phyloP scores from a whole-genome alignment of 305 asterid species.

The Vinca major region DNA sequence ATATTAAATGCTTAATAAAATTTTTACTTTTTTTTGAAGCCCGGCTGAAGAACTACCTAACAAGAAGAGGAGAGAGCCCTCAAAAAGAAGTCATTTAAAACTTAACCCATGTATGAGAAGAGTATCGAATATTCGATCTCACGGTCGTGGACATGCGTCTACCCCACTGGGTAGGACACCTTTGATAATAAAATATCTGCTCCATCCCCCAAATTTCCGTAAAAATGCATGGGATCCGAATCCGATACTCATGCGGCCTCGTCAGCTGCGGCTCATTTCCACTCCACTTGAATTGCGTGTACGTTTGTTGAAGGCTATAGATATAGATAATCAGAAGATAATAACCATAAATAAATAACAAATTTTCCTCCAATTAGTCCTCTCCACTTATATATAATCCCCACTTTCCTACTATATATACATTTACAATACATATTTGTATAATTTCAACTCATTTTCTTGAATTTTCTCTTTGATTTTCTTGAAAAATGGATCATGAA shows the following conservation, averaged over 20 bases:
- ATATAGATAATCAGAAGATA: neutral
- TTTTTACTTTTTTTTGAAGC: no score
- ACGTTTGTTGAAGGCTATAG: neutral
- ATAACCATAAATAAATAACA: neutral
- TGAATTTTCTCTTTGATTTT: neutral
- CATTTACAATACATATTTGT: no score
- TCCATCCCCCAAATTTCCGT: no score
- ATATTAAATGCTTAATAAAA: no score
- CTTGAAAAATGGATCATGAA: slow-evolving; percentile 18
- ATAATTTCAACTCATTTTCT: neutral
- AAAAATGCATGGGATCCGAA: neutral
- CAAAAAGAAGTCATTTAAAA: no score
- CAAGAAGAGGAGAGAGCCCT: no score
- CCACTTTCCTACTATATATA: neutral
- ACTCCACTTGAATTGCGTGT: slow-evolving; percentile 10
- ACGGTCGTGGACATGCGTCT: no score
- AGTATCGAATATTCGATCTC: no score
- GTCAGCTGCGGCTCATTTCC: slow-evolving; percentile 9
- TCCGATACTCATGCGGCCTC: slow-evolving; percentile 8
- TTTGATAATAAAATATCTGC: no score
- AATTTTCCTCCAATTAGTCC: neutral
- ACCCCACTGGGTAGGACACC: no score
- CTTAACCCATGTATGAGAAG: no score
- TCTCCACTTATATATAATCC: neutral
- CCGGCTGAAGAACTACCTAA: no score